phyloP scores from a whole-genome alignment of 345 rosid genomes.

The Eutrema heterophyllum region DNA sequence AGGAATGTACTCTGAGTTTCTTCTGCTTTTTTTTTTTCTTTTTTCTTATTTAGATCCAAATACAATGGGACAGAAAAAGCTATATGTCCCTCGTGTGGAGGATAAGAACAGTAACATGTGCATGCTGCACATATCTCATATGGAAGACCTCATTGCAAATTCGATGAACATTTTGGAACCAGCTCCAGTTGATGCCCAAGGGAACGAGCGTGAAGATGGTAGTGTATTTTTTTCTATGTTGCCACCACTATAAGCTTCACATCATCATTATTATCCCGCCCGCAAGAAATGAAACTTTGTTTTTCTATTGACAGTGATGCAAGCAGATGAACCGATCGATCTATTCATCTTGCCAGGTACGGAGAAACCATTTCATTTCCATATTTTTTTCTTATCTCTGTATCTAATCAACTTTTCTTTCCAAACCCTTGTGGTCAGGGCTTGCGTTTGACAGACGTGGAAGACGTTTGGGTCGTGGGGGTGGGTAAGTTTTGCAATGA shows the following conservation, averaged over 20 bases:
- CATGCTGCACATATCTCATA: slow-evolving; percentile 68
- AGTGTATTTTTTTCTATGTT: neutral
- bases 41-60: slow-evolving; percentile 32
- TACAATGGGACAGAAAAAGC: slow-evolving; percentile 42
- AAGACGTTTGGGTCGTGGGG: slow-evolving; percentile 95
- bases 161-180: slow-evolving; percentile 96
- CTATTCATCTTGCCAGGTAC: slow-evolving; percentile 84
- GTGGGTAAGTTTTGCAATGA: slow-evolving; percentile 55
- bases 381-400: neutral
- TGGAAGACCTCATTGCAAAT: slow-evolving; percentile 77
- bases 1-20: neutral
- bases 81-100: slow-evolving; percentile 92
- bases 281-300: neutral
- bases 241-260: neutral
- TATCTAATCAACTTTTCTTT: neutral
- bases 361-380: neutral
- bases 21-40: neutral
- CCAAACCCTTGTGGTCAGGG: slow-evolving; percentile 39
- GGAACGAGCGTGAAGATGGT: slow-evolving; percentile 89
- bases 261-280: neutral
- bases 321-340: slow-evolving; percentile 71
- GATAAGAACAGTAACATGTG: slow-evolving; percentile 89
- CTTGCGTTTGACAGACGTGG: slow-evolving; percentile 92
- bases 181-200: slow-evolving; percentile 58
- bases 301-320: slow-evolving; percentile 55